Evolutionary conservation across 148 eudicot genomes (phyloP).

Genomic region (Pharnaceum exiguum): DNA sequence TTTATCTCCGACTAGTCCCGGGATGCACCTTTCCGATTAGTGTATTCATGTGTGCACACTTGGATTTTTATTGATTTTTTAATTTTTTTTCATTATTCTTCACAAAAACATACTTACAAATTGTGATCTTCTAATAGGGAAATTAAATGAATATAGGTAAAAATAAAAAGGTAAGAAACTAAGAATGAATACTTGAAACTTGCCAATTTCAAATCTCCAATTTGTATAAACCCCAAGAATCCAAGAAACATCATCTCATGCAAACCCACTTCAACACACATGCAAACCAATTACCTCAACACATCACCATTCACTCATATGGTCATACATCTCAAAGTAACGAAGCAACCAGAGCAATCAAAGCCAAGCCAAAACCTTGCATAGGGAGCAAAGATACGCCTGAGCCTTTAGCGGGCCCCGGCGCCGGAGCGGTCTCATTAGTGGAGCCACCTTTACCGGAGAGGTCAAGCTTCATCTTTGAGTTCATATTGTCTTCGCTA

Average conservation of each 20-base stretch:
- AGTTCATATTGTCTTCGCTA: not conserved
- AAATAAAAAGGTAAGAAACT: not conserved
- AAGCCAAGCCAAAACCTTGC: not conserved
- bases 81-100: too few relatives aligned
- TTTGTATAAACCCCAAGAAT: not conserved
- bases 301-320: too few relatives aligned
- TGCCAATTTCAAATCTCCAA: not conserved
- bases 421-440: not conserved
- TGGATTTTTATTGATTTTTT: too few relatives aligned
- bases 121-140: too few relatives aligned
- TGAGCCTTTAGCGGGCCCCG: not conserved
- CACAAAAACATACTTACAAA: too few relatives aligned
- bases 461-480: constrained; percentile 1
- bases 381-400: not conserved
- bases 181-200: not conserved
- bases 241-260: not conserved
- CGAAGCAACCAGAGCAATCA: not conserved
- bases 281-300: too few relatives aligned
- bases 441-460: not conserved
- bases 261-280: not conserved
- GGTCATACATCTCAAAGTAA: too few relatives aligned
- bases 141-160: too few relatives aligned
- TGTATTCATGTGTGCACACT: too few relatives aligned
- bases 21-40: too few relatives aligned
- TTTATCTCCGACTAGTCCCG: too few relatives aligned